A percentile compares a stretch with the other conserved stretches of the same genome.
Conservation (phyloP, 345 rosid species). For the Isatis tinctoria region DNA sequence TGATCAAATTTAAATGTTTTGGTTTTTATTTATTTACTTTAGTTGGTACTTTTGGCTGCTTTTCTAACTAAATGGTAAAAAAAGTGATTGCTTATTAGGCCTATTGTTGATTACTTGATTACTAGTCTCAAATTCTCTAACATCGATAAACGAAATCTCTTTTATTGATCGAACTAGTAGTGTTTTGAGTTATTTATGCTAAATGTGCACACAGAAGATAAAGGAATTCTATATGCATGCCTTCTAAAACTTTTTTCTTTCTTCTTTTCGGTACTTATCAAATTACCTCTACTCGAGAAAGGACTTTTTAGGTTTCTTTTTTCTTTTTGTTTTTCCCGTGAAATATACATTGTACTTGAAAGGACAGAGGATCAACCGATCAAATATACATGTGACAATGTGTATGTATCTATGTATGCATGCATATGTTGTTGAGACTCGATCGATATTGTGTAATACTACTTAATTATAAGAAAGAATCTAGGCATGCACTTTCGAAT, state of each 20-base stretch:
- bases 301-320: not conserved
- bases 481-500: not conserved
- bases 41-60: no score
- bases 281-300: not conserved
- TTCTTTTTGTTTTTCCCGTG: not conserved
- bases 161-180: not conserved
- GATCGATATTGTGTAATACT: not conserved
- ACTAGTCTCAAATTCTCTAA: not conserved
- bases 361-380: not conserved
- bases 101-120: no score
- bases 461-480: not conserved
- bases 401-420: not conserved
- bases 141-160: not conserved
- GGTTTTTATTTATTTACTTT: no score
- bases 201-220: not conserved
- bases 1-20: no score
- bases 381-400: not conserved
- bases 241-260: not conserved
- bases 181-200: no score
- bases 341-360: slow-evolving; percentile 15
- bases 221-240: not conserved
- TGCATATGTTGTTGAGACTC: not conserved
- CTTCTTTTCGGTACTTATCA: not conserved
- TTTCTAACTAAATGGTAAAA: no score
- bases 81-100: no score